A percentile compares a stretch with the other conserved stretches of the same genome.
phyloP scores from a whole-genome alignment of 164 flowering plant species.

The Macadamia tetraphylla region DNA sequence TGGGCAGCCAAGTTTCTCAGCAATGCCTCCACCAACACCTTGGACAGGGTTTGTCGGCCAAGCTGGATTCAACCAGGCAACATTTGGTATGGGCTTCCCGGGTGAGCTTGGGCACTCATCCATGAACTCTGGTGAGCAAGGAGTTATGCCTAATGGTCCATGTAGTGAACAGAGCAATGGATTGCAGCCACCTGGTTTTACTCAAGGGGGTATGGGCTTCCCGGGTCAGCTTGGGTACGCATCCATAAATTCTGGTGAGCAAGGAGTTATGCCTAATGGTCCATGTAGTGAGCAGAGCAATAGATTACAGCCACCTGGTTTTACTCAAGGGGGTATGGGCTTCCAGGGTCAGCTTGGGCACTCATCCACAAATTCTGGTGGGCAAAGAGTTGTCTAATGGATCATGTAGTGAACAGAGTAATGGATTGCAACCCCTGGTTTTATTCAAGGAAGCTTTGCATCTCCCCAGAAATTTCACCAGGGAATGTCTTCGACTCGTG shows the following conservation, averaged over 20 bases:
- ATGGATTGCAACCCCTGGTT: not conserved
- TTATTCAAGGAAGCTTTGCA: constrained; percentile 10
- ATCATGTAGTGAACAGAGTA: constrained; percentile 3
- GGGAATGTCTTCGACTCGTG: constrained; percentile 12
- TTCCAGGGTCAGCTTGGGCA: constrained; percentile 23
- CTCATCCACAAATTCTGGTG: not conserved
- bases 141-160: constrained; percentile 6
- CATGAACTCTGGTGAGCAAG: constrained; percentile 5
- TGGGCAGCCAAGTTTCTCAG: constrained; percentile 28
- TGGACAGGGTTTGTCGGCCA: constrained; percentile 36
- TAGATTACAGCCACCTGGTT: constrained; percentile 1
- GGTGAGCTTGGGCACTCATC: constrained; percentile 17
- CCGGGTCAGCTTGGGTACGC: not conserved
- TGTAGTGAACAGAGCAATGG: constrained; percentile 3
- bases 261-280: constrained; percentile 7
- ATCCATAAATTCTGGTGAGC: constrained; percentile 14
- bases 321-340: constrained; percentile 17
- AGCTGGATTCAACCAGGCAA: constrained; percentile 22
- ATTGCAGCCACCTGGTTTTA: not conserved
- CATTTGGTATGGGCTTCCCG: constrained; percentile 27
- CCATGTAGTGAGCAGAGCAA: constrained; percentile 5
- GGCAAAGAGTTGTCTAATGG: constrained; percentile 12
- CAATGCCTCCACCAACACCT: constrained; percentile 18
- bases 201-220: constrained; percentile 7
- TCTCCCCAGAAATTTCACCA: constrained; percentile 13